phyloP scores from a whole-genome alignment of 2,329 filamentous ascomycete genomes.

The Monosporascus sp. region DNA sequence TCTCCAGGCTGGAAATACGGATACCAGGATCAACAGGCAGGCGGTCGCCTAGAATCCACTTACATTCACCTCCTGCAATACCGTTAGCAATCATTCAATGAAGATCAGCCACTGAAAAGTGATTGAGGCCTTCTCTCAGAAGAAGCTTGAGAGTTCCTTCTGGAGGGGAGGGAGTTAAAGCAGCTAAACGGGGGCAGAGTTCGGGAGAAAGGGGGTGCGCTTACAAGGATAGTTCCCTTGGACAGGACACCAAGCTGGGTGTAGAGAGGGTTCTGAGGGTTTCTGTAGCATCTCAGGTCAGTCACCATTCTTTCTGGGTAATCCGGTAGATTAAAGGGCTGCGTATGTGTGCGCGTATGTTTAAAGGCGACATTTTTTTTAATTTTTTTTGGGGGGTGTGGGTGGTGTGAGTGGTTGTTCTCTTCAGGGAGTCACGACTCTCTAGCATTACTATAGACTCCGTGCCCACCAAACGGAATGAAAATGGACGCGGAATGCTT shows the following conservation, averaged over 20 bases:
- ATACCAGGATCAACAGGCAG: conserved; percentile 37
- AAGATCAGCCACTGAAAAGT: not conserved
- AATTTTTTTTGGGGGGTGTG: too few relatives aligned
- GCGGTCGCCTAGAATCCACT: not conserved
- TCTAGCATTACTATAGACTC: too few relatives aligned
- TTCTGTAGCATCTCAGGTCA: conserved; percentile 51
- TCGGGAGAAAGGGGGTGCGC: not conserved
- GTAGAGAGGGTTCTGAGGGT: conserved; percentile 81
- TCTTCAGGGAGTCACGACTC: too few relatives aligned
- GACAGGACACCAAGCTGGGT: conserved; percentile 88
- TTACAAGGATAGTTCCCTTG: conserved; percentile 62
- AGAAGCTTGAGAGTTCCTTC: too few relatives aligned
- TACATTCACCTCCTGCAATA: conserved; percentile 3
- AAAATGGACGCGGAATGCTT: too few relatives aligned
- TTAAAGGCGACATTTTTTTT: too few relatives aligned
- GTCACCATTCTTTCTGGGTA: too few relatives aligned
- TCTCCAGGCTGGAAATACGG: not conserved
- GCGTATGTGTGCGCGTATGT: conserved; percentile 11
- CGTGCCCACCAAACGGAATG: too few relatives aligned
- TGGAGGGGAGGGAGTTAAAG: not conserved
- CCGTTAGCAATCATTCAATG: not conserved
- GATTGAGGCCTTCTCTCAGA: not conserved
- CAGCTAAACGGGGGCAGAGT: too few relatives aligned
- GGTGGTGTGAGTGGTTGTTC: too few relatives aligned
- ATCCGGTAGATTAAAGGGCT: too few relatives aligned